Evolutionary conservation across 2,329 filamentous ascomycete species (phyloP), one percentile per base, ranked within the genome.

Genomic region (Aspergillus fischeri): DNA sequence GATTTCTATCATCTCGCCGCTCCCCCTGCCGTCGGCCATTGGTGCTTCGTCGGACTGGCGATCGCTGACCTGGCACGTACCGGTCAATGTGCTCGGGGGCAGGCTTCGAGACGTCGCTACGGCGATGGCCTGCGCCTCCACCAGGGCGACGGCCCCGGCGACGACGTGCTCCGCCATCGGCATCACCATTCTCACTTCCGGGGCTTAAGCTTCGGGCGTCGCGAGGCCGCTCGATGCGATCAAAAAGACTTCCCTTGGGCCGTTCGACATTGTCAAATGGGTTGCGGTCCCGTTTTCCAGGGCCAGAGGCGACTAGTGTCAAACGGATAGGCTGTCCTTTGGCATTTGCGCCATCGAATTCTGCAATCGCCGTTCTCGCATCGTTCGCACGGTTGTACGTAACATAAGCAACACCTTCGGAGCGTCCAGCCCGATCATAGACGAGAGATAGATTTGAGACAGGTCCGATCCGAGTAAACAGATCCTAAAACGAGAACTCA

Each of bases 281-380:
- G 63, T 80, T 78, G 56, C 77, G 73, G 21, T 72, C 67, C 11
- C 69, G 67, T 52, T 61, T 65, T 45, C 55, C 64, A 21, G 75
- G 69, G 55, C 63, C 64, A 75, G 63, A 77, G n/a, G 86, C 81
- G 45, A 93, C 72, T 32, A 93, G 78, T 0, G 83, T 84, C 56
- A 96, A 75, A 35, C 83, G 85, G 66, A 96, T 96, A 3, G 91
- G 91, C 75, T 93, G 90, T 51, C 89, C 88, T 66, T 94, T 92
- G 56, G 92, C 92, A 70, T 96, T 96, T 61, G 92, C 92, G 55
- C 91, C 91, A 70, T 97, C 88, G 69, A 89, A 97, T 66, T 96
- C 88, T 54, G 80, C 81, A 55, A 96, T 83, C 2, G 92, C 92
- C 49, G 83, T 80, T 65, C 82, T 78, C 9, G 92, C 92, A 72